Base-by-base conservation (phyloP, 768 basidiomycete species). In the Porphyrellus cyaneotinctus region DNA sequence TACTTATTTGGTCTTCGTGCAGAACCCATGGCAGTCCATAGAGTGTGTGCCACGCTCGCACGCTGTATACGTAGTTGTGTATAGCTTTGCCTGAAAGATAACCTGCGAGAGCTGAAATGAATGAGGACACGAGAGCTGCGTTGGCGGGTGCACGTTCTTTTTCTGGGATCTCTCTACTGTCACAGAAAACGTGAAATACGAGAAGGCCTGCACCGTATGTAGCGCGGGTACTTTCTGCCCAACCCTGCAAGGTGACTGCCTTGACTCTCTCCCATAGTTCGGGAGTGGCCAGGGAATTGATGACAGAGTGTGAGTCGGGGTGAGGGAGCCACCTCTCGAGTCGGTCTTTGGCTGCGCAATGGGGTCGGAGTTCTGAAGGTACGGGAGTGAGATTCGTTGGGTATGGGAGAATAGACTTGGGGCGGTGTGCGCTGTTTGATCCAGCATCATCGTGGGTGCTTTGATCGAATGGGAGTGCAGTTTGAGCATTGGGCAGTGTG, bases 341-440 rank as follows among this genome's bases (percentile, higher is more conserved):
- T 0, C 32, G 1, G 11, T 59, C 49, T 17, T 44, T 52, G 3
- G 56, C 52, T 2, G n/a, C 51, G 60, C 14, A 47, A 49, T 0
- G 58, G 54, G 0, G n/a, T n/a, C n/a, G n/a, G n/a, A n/a, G n/a
- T n/a, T n/a, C n/a, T 33, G 49, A 0, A 61, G 58, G 14, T n/a
- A n/a, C 47, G 35, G 26, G 26, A 9, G 41, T 53, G 0, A 61
- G 57, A 9, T 48, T 37, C 2, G 9, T 2, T 0, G 26, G 53
- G 13, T 53, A 61, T 4, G 39, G 30, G 1, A 10, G 18, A 2
- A 39, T 2, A 1, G 22, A 13, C 8, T 30, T 14, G 10, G 28
- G 2, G 20, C 2, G 26, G 10, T 17, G 17, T 23, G 28, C 2
- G 18, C 9, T 9, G 2, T 20, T 30, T 38, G 47, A 5, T 13